Evolutionary conservation across 805 yeast species (phyloP).

Genomic region (Saturnispora kantuleensis): DNA sequence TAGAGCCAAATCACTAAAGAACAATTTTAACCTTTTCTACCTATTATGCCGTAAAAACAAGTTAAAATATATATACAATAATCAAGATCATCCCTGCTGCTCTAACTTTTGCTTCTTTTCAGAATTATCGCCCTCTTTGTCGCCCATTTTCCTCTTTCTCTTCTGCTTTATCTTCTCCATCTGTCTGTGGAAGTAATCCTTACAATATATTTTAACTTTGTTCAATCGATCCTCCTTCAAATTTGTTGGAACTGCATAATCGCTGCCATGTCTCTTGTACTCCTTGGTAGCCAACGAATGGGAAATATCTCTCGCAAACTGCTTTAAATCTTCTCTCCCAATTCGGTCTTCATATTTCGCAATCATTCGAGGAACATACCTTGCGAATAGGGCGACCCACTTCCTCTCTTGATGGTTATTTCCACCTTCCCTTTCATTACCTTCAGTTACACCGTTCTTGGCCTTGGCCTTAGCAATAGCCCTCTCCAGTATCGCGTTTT

Average conservation of each 20-base stretch:
- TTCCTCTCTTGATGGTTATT: conserved; percentile 10
- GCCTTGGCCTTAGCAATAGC: conserved; percentile 14
- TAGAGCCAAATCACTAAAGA: too few relatives aligned
- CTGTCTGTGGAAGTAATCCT: conserved; percentile 58
- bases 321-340: conserved; percentile 65
- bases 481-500: conserved; percentile 23
- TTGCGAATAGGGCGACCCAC: conserved; percentile 52
- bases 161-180: conserved; percentile 36
- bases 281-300: conserved; percentile 62
- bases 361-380: conserved; percentile 68
- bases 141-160: conserved; percentile 13
- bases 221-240: conserved; percentile 54
- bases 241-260: conserved; percentile 38
- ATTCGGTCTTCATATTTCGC: conserved; percentile 55
- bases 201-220: conserved; percentile 59
- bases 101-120: conserved; percentile 8
- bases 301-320: conserved; percentile 72
- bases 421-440: not conserved
- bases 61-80: conserved; percentile 4
- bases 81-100: not conserved
- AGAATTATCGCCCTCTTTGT: not conserved
- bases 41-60: not conserved
- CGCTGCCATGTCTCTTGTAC: conserved; percentile 32
- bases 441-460: not conserved
- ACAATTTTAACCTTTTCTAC: not conserved